Percentiles rank a stretch among this genome's conserved stretches.
Conservation (phyloP, 1,284 basidiomycete species). For the Exobasidium cylindrosporum region DNA sequence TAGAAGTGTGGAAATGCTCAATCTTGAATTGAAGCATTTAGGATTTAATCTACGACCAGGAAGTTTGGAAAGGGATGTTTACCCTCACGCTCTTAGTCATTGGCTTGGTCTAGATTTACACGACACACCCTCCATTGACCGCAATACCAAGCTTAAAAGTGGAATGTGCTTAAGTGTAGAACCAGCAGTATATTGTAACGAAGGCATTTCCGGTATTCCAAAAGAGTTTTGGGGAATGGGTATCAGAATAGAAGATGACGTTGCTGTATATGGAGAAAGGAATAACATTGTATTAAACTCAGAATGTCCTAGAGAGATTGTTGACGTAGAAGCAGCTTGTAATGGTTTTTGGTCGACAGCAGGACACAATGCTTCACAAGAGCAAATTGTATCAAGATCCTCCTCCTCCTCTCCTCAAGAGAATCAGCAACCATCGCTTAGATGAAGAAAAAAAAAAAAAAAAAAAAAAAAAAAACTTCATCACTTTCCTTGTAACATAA, state of each 20-base stretch:
- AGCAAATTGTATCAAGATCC: too few species aligned
- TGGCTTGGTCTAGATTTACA: slow-evolving; percentile 70
- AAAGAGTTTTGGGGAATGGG: slow-evolving; percentile 48
- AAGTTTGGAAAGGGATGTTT: slow-evolving; percentile 70
- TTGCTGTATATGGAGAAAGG: slow-evolving; percentile 31
- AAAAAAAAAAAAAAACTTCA: too few species aligned
- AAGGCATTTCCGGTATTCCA: slow-evolving; percentile 28
- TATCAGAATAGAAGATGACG: slow-evolving; percentile 52
- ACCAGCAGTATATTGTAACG: slow-evolving; percentile 43
- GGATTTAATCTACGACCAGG: slow-evolving; percentile 68
- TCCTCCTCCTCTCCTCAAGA: too few species aligned
- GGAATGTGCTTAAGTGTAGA: slow-evolving; percentile 52
- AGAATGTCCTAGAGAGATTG: slow-evolving; percentile 47
- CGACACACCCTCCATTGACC: slow-evolving; percentile 43
- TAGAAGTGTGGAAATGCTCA: slow-evolving; percentile 69
- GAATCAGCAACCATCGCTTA: too few species aligned
- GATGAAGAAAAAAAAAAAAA: too few species aligned
- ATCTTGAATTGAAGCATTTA: slow-evolving; percentile 72
- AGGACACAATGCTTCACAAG: too few species aligned
- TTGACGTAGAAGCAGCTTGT: slow-evolving; percentile 49
- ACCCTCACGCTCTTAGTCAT: slow-evolving; percentile 78
- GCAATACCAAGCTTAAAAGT: slow-evolving; percentile 32
- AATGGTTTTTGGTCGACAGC: slow-evolving; percentile 7
- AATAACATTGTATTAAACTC: slow-evolving; percentile 38
- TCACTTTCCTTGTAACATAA: too few species aligned